Conservation (phyloP, 768 basidiomycete genomes). For the Pleurotus tuoliensis region DNA sequence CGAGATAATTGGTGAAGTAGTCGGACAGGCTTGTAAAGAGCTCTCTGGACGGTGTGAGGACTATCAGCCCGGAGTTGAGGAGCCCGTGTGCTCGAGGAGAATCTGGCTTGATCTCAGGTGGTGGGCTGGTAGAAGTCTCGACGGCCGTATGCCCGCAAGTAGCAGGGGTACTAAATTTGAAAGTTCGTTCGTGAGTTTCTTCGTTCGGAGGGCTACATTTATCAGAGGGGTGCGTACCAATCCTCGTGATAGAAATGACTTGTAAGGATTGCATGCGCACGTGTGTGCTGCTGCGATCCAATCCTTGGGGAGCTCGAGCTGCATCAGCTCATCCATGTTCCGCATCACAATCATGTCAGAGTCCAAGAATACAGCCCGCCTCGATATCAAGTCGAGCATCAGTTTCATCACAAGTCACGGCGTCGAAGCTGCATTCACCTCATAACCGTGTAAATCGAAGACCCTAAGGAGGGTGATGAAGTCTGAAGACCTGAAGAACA, state of each 20-base stretch:
- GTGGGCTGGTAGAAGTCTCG: constrained; percentile 39
- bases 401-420: too few species aligned
- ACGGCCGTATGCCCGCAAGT: constrained; percentile 82
- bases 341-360: constrained; percentile 81
- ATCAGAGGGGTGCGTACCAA: constrained; percentile 49
- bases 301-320: constrained; percentile 55
- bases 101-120: constrained; percentile 18
- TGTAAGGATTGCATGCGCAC: constrained; percentile 92
- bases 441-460: constrained; percentile 66
- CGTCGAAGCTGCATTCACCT: constrained; percentile 35
- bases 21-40: constrained; percentile 50
- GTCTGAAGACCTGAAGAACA: too few species aligned
- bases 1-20: constrained; percentile 45
- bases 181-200: constrained; percentile 9
- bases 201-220: too few species aligned
- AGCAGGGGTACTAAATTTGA: constrained; percentile 67
- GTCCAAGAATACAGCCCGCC: constrained; percentile 81
- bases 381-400: constrained; percentile 3
- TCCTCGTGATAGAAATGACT: constrained; percentile 85
- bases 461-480: constrained; percentile 24
- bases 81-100: constrained; percentile 76
- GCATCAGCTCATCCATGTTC: constrained; percentile 78
- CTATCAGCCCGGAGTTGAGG: constrained; percentile 88
- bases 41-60: constrained; percentile 69
- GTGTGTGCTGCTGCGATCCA: constrained; percentile 88